Percentiles rank a stretch among this genome's conserved stretches.
phyloP scores from a whole-genome alignment of 2,329 filamentous ascomycete genomes.

The Bimuria novae-zelandiae region DNA sequence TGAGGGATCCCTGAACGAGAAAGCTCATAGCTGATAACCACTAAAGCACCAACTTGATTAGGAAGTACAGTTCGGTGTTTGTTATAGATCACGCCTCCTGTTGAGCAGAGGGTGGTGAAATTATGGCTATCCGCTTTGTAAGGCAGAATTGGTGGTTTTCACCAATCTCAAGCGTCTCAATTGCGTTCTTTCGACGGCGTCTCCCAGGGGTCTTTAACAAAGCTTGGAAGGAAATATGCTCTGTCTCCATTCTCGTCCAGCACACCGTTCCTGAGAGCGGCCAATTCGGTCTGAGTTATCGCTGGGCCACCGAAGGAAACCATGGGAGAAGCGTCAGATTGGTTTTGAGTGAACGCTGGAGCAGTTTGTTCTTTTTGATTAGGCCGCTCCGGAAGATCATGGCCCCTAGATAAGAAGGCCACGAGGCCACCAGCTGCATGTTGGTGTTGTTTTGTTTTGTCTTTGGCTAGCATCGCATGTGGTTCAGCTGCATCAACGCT shows the following conservation, averaged over 20 bases:
- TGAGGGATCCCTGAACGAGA: too few relatives aligned
- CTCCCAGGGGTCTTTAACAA: constrained; percentile 75
- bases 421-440: constrained; percentile 32
- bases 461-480: background rate
- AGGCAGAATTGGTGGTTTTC: too few relatives aligned
- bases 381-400: constrained; percentile 29
- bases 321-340: constrained; percentile 16
- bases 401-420: constrained; percentile 36
- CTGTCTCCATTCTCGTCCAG: constrained; percentile 62
- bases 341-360: background rate
- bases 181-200: constrained; percentile 12
- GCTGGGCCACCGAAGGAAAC: constrained; percentile 37
- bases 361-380: constrained; percentile 3
- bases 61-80: too few relatives aligned
- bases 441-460: constrained; percentile 17
- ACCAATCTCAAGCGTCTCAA: too few relatives aligned
- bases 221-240: constrained; percentile 70
- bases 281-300: constrained; percentile 36
- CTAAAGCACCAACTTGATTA: too few relatives aligned
- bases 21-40: too few relatives aligned
- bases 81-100: too few relatives aligned
- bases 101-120: too few relatives aligned
- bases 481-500: constrained; percentile 6
- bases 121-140: too few relatives aligned
- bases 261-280: constrained; percentile 47